Base-by-base conservation (phyloP, 345 rosid species). In the Trapa incisa region DNA sequence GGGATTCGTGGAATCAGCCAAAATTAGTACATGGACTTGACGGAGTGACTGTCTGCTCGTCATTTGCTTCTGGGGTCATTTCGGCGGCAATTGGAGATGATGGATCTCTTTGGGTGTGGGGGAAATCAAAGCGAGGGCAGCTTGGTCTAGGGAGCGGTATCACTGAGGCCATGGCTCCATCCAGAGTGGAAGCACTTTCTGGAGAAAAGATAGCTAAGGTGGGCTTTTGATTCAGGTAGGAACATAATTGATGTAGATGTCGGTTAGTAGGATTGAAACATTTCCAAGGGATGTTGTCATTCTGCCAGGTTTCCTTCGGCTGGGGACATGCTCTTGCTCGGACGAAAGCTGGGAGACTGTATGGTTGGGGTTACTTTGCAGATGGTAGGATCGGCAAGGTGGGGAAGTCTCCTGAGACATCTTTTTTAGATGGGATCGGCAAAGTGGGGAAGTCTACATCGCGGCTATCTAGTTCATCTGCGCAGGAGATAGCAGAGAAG, bases 51-150 rank as follows among this genome's bases (percentile, higher is more conserved):
- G 91, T 84, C 47, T 32, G 75, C 43, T 68, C 79, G 38, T 89
- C 93, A 32, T 91, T 73, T 80, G 96, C 97, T 35, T 91, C 97
- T 57, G 97, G 93, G 48, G 99, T 91, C 64, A 66, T 87, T 62
- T 91, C 99, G 58, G 84, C 93, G 0, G 95, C 86, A 61, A 78
- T 89, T 38, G 96, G 83, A 68, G 80, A 80, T 57, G 89, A 91
- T 68, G 97, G 96, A 32, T 91, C 93, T 39, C 72, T 94, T 77
- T 94, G 97, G 99, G 93, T 87, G 13, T 94, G 97, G 97, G 99
- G 99, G 11, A 87, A 75, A 75, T 94, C 99, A 43, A 94, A 87
- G 81, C 83, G 96, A 17, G 99, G 99, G 38, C 97, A 91, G 78
- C 97, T 94, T 69, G 99, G 99, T 75, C 88, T 94, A 47, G 97